Percentiles rank a stretch among this genome's conserved stretches.
Conservation (phyloP, 2,329 filamentous ascomycete genomes). For the Hypoxylon sp. region DNA sequence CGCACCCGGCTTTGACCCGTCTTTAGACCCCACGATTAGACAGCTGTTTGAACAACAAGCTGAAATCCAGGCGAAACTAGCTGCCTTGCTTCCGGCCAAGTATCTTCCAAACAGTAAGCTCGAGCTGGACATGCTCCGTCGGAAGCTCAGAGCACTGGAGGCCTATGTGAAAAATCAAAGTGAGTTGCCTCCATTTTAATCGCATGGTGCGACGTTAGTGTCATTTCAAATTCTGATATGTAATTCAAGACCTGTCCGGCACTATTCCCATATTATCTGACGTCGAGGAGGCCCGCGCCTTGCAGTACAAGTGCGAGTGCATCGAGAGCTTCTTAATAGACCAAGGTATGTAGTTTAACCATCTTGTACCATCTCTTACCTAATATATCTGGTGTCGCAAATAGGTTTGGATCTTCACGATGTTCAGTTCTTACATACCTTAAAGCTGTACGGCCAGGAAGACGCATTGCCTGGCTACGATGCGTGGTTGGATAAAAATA, state of each 20-base stretch:
- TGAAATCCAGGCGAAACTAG: slow-evolving; percentile 67
- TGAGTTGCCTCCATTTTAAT: slow-evolving; percentile 56
- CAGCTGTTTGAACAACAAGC: slow-evolving; percentile 67
- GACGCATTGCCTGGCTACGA: slow-evolving; percentile 64
- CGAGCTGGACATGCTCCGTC: slow-evolving; percentile 70
- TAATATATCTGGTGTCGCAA: slow-evolving; percentile 31
- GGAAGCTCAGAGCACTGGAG: slow-evolving; percentile 67
- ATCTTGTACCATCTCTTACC: slow-evolving; percentile 17
- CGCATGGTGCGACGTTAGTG: slow-evolving; percentile 43
- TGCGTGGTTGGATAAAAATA: slow-evolving; percentile 68
- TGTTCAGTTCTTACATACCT: slow-evolving; percentile 57
- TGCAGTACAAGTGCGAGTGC: slow-evolving; percentile 73
- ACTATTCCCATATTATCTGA: slow-evolving; percentile 66
- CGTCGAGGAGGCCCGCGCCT: slow-evolving; percentile 69
- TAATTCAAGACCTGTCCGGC: slow-evolving; percentile 57
- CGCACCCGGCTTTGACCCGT: slow-evolving; percentile 56
- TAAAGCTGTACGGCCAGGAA: slow-evolving; percentile 57
- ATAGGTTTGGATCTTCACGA: slow-evolving; percentile 63
- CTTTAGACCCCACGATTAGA: slow-evolving; percentile 62
- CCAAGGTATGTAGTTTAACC: slow-evolving; percentile 58
- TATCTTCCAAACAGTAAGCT: slow-evolving; percentile 64
- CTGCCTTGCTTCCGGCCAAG: slow-evolving; percentile 63
- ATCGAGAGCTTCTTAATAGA: slow-evolving; percentile 68
- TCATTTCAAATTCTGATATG: slow-evolving; percentile 40
- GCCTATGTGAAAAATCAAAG: slow-evolving; percentile 65